phyloP scores from a whole-genome alignment of 305 asterid species.

The Lippia alba region DNA sequence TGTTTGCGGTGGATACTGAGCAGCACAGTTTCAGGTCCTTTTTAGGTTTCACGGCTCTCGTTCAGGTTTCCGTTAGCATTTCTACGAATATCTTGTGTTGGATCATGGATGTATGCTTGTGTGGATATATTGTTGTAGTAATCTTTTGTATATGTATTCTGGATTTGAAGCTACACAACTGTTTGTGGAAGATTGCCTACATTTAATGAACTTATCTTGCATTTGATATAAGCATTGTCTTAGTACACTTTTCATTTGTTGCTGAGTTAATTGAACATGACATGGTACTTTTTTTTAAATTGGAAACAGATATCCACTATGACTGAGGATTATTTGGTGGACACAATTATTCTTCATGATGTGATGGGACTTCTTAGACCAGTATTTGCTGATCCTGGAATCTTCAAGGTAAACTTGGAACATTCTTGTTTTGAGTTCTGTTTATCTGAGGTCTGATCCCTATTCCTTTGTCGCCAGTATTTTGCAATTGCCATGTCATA shows the following conservation, averaged over 20 bases:
- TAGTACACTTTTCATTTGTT: neutral
- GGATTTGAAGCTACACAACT: slow-evolving; percentile 10
- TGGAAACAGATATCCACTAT: slow-evolving; percentile 75
- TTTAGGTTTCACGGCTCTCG: slow-evolving; percentile 87
- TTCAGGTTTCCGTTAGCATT: slow-evolving; percentile 64
- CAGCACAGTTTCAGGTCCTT: slow-evolving; percentile 91
- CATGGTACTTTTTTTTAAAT: slow-evolving; percentile 7
- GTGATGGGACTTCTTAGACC: slow-evolving; percentile 81
- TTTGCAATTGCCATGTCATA: neutral
- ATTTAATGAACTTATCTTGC: neutral
- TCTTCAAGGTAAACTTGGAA: slow-evolving; percentile 73
- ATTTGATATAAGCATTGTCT: neutral
- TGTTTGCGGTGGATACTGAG: slow-evolving; percentile 91
- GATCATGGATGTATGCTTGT: slow-evolving; percentile 23
- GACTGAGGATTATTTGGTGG: slow-evolving; percentile 77
- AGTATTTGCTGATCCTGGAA: slow-evolving; percentile 76
- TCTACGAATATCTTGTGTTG: slow-evolving; percentile 7
- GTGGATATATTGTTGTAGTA: neutral
- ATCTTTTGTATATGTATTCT: neutral
- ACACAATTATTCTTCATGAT: slow-evolving; percentile 80
- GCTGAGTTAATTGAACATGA: slow-evolving; percentile 14
- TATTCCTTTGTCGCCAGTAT: neutral
- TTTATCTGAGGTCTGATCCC: neutral
- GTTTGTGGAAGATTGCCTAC: neutral
- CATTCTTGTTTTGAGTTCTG: slow-evolving; percentile 21